Base-by-base conservation (phyloP, 306 rosid species). In the Quercus alba region DNA sequence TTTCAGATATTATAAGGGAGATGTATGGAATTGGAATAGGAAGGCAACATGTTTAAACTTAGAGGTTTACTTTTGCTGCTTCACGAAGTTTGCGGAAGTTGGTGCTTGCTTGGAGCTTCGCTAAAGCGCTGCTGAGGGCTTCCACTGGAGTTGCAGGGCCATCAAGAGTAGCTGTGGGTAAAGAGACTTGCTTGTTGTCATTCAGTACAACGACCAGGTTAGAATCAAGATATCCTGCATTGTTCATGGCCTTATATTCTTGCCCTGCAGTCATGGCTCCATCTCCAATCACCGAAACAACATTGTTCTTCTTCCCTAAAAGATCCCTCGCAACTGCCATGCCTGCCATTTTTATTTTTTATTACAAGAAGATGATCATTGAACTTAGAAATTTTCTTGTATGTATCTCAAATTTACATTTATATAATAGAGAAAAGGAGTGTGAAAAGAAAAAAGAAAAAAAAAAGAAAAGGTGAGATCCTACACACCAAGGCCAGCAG, bases 251-350 rank as follows among this genome's bases (percentile, higher is more conserved):
- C 81, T 95, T 98, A 23, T 95, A 95, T 54, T 97, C 99, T 87
- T 93, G 97, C 44, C 99, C 99, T 7, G 97, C 99, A 28, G 99
- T 93, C 94, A 95, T 90, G 72, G 97, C 97, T 44, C 99, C 98
- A 83, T 95, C 98, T 75, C 98, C 98, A 33, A 95, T 95, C 84
- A 95, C 99, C 5, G 98, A 90, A 72, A 95, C 87, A 19, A 95
- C 84, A 56, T 70, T 86, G 83, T 91, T 93, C 70, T 85, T 83
- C 76, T 93, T 95, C 80, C 96, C 97, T 35, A 91, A 79, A 18
- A 95, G 88, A 85, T 93, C 99, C 78, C 99, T 88, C 31, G 79
- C 99, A 82, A 91, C 97, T 5, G 99, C 99, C 99, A 95, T 95
- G 84, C 99, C 99, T 94, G 75, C 70, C 68, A 41, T 49, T 73